Evolutionary conservation across 139 green algal species (phyloP), one percentile per base, ranked within the genome.

Genomic region (Eudorina sp.): DNA sequence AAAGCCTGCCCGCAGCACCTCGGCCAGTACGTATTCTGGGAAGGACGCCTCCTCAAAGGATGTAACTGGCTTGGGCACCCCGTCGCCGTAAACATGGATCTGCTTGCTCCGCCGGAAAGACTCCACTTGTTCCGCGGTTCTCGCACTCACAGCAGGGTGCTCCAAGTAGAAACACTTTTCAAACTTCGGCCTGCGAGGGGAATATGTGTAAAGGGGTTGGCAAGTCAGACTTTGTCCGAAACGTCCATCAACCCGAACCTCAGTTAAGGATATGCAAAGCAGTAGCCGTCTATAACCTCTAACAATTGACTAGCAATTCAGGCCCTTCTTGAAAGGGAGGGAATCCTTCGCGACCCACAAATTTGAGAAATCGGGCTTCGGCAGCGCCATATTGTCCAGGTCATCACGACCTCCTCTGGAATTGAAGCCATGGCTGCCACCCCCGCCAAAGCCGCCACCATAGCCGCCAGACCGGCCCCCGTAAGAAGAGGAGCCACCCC

Each of bases 1-100:
- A 91, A 98, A 99, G 48, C 87, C 77, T 21, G 81, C 88, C 21
- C 93, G 94, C 53, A 92, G 86, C 18, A 99, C 92, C 91, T 99
- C 96, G 3, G 80, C 73, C 51, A 98, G 90, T 31, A 99, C 97
- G 84, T 99, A 99, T 3, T 88, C 90, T 36, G 96, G 94, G 82
- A 98, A 98, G 29, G 94, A 94, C 9, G 92, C 95, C 84, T 99
- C 96, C 64, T 93, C 92, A 90, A 98, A 99, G 13, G 66, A 92
- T 21, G 90, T 92, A 11, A 98, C 88, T 8, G 96, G 96, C 85
- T 93, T 95, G 0, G 97, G 96, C 0, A 96, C 92, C 60, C 94
- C 94, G 55, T 96, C 94, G 9, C 96, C 96, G 96, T 58, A 95
- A 92, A 91, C 86, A 21, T 87, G 81, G 45, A 91, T 89, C 58